phyloP scores from a whole-genome alignment of 352 stramenopile species.

The Phytophthora foliorum region DNA sequence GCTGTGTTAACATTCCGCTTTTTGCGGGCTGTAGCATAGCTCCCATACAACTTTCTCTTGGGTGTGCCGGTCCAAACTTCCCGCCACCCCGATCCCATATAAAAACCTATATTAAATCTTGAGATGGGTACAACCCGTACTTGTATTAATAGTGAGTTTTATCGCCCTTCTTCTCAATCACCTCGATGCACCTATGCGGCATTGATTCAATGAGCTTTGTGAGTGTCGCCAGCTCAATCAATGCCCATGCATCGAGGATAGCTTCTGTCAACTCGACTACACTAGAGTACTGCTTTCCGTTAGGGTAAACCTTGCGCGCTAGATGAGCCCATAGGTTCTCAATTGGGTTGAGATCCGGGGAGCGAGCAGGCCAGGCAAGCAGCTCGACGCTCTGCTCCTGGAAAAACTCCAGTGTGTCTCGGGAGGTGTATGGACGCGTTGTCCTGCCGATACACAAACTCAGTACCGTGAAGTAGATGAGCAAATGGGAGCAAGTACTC shows the following conservation, averaged over 20 bases:
- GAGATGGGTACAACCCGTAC: too few species aligned
- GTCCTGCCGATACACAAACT: too few species aligned
- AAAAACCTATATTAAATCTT: too few species aligned
- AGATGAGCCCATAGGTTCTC: slow-evolving; percentile 14
- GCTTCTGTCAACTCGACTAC: background rate
- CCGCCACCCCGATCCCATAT: too few species aligned
- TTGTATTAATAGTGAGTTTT: slow-evolving; percentile 2
- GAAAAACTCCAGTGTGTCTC: background rate
- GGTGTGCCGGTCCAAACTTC: too few species aligned
- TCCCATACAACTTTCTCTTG: too few species aligned
- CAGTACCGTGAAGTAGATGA: too few species aligned
- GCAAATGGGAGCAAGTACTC: too few species aligned
- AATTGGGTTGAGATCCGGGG: slow-evolving; percentile 15
- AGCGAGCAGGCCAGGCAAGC: slow-evolving; percentile 14
- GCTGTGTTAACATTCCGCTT: too few species aligned
- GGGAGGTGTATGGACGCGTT: too few species aligned
- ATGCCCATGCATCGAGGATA: too few species aligned
- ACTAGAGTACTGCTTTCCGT: slow-evolving; percentile 14
- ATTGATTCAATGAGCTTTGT: slow-evolving; percentile 1
- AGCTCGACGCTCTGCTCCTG: slow-evolving; percentile 1
- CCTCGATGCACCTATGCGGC: slow-evolving; percentile 8
- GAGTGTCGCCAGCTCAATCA: background rate
- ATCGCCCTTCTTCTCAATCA: slow-evolving; percentile 8
- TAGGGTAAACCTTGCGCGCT: background rate
- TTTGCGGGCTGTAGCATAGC: too few species aligned